phyloP scores from a whole-genome alignment of 768 basidiomycete species.

The Mycena vulgaris region DNA sequence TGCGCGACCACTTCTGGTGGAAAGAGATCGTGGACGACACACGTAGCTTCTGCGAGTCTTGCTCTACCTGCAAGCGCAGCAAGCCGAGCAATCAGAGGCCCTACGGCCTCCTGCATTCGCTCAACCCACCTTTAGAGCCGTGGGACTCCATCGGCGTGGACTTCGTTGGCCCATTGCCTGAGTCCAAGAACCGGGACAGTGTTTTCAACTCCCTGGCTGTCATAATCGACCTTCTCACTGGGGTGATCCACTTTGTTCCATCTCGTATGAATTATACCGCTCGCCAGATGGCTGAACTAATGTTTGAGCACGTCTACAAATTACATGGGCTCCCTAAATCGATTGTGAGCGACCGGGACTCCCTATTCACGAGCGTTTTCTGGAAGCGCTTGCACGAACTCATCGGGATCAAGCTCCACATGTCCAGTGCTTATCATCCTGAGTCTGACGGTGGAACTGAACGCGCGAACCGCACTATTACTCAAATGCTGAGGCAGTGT shows the following conservation, averaged over 20 bases:
- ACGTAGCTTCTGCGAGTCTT: neutral
- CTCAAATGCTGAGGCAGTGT: neutral
- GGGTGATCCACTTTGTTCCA: neutral
- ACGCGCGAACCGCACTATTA: neutral
- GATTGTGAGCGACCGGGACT: neutral
- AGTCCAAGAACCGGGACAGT: neutral
- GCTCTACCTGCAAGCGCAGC: neutral
- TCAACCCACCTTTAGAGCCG: neutral
- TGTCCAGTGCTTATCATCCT: slow-evolving; percentile 2
- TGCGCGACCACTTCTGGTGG: slow-evolving; percentile 20
- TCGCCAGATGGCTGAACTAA: neutral
- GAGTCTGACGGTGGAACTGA: slow-evolving; percentile 3
- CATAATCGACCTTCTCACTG: neutral
- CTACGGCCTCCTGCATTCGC: neutral
- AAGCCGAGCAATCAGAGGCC: slow-evolving; percentile 1
- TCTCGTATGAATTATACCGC: neutral
- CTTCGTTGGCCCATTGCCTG: slow-evolving; percentile 2
- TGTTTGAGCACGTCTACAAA: neutral
- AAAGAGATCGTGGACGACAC: slow-evolving; percentile 4
- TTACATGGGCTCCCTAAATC: neutral
- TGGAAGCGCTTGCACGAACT: neutral
- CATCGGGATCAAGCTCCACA: neutral
- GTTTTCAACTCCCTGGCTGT: neutral
- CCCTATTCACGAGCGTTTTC: neutral
- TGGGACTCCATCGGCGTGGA: slow-evolving; percentile 2